Base-by-base conservation (phyloP, 2,329 filamentous ascomycete species). In the Exophiala bonariae region DNA sequence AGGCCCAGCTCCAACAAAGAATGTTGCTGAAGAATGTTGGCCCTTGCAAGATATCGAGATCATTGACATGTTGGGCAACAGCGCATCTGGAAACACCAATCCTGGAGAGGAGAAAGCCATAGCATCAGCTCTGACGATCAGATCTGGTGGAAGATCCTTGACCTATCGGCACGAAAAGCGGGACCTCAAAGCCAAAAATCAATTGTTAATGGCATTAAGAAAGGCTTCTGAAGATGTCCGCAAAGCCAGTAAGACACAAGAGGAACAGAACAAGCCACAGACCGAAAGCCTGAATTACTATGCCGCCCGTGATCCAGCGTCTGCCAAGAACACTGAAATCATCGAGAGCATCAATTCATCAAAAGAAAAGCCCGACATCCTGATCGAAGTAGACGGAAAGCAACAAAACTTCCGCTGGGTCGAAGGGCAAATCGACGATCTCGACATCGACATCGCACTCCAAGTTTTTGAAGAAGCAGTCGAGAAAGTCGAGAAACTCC, bases 341-440 rank as follows among this genome's bases (percentile, higher is more conserved):
- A 77, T 95, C 11, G 89, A 93, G 62, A 86, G 82, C 6, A 70
- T 90, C 8, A 89, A 89, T 2, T 82, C 85, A 53, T 83, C 86
- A 59, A 89, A 89, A 63, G 88, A 95, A 65, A 73, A 74, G 31
- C 72, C 73, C 14, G 81, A 76, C 52, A 86, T 96, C 71, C 80
- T 96, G 45, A 91, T 99, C 57, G 93, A 99, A 60, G 89, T 96
- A 11, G 93, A 97, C 61, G 93, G 93, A 39, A 95, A 95, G 61
- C 91, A 96, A 66, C 89, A 97, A 64, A 96, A 93, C 64, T 78
- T 99, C 37, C 87, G 92, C 43, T 96, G 89, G 89, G 89, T 99
- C 0, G 93, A 99, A 66, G 83, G 84, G 42, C 89, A 97, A 69
- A 87, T 99, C 66, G 93, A 99, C 63, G 89, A 95, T 62, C 80